Evolutionary conservation across 306 rosid species (phyloP).

Genomic region (Alnus rubra): DNA sequence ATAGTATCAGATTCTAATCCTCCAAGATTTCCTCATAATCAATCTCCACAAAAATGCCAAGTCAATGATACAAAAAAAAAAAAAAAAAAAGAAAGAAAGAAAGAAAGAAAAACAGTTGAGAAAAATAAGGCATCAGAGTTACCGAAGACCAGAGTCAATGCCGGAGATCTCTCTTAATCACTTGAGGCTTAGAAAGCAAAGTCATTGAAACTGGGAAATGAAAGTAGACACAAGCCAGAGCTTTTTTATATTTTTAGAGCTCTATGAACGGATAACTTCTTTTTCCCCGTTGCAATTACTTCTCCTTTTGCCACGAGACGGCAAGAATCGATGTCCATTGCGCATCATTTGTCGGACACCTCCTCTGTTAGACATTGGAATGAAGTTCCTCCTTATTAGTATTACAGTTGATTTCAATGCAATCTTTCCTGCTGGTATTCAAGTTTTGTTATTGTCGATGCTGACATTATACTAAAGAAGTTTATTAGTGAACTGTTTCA

Average conservation of each 20-base stretch:
- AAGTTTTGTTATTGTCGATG: too few relatives aligned
- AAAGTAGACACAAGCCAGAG: background rate
- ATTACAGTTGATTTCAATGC: too few relatives aligned
- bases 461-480: too few relatives aligned
- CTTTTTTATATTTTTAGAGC: conserved; percentile 6
- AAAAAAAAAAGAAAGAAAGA: too few relatives aligned
- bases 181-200: background rate
- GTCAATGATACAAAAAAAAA: background rate
- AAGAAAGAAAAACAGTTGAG: background rate
- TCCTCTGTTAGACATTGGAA: too few relatives aligned
- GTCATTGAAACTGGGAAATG: background rate
- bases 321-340: too few relatives aligned
- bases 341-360: too few relatives aligned
- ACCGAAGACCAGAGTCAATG: conserved; percentile 30
- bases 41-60: background rate
- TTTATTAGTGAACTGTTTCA: too few relatives aligned
- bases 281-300: conserved; percentile 13
- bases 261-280: conserved; percentile 19
- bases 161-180: conserved; percentile 31
- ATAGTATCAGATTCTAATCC: background rate
- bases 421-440: too few relatives aligned
- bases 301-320: too few relatives aligned
- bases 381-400: too few relatives aligned
- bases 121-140: conserved; percentile 9
- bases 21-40: background rate